These are phyloP conservation scores for Rhododendron vialii DNA, from an alignment of 148 eudicot species.

Conservation along the genomic window DNA sequence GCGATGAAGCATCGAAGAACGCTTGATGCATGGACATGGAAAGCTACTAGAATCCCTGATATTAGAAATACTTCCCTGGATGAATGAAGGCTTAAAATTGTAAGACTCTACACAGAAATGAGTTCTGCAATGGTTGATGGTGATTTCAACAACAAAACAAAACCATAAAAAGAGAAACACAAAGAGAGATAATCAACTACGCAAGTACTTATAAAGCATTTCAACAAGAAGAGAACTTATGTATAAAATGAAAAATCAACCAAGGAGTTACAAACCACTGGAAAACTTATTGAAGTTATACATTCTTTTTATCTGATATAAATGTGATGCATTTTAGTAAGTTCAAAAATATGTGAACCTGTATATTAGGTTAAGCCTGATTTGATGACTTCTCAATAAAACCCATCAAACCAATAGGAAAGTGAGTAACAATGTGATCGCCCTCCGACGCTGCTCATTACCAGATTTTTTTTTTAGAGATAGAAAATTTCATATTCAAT, in stretches of 20 bases:
- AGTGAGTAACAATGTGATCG: background rate
- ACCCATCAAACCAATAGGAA: background rate
- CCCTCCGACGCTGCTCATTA: background rate
- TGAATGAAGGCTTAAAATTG: background rate
- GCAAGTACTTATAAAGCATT: background rate
- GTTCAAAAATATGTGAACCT: background rate
- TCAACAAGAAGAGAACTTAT: background rate
- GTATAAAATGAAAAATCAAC: background rate
- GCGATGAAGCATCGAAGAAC: slow-evolving; percentile 8
- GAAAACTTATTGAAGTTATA: background rate
- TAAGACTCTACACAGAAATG: background rate
- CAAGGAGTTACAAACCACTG: background rate
- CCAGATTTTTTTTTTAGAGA: no score
- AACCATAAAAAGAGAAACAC: background rate
- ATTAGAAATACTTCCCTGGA: slow-evolving; percentile 7
- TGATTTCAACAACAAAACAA: background rate
- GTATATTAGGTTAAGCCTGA: background rate
- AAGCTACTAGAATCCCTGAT: slow-evolving; percentile 5
- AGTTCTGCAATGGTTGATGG: background rate
- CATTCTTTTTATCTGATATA: background rate
- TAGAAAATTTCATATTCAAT: background rate
- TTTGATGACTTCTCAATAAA: background rate
- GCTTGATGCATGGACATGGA: slow-evolving; percentile 3
- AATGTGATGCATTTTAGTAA: background rate
- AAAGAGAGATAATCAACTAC: background rate